A percentile compares a stretch with the other conserved stretches of the same genome.
Evolutionary conservation across 164 flowering plant genomes (phyloP).

Genomic region (Macadamia tetraphylla): DNA sequence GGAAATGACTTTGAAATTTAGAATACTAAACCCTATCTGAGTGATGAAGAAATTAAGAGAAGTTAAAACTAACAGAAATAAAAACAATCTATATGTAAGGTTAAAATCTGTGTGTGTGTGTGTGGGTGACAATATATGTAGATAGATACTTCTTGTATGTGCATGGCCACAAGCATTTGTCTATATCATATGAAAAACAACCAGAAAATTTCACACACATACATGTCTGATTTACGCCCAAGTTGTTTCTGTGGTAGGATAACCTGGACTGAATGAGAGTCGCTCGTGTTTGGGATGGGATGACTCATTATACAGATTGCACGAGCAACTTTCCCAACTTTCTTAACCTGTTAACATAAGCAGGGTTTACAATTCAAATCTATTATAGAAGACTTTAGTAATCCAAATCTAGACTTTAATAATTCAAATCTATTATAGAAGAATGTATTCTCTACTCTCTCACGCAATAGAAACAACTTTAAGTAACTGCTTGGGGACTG

Average conservation of each 20-base stretch:
- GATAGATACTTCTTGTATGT: neutral
- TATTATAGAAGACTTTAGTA: neutral
- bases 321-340: slow-evolving; percentile 89
- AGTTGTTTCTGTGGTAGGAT: slow-evolving; percentile 97
- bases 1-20: too few relatives aligned
- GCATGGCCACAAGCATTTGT: neutral
- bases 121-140: too few relatives aligned
- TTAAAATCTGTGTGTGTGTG: too few relatives aligned
- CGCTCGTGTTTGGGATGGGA: slow-evolving; percentile 81
- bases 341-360: slow-evolving; percentile 48
- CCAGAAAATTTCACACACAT: slow-evolving; percentile 17
- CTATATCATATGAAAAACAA: neutral
- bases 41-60: too few relatives aligned
- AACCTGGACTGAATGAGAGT: slow-evolving; percentile 87
- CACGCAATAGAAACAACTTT: neutral
- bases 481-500: neutral
- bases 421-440: slow-evolving; percentile 1
- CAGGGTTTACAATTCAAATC: neutral
- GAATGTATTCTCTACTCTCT: neutral
- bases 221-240: slow-evolving; percentile 95
- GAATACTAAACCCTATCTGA: too few relatives aligned
- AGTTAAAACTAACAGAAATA: too few relatives aligned
- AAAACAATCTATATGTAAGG: too few relatives aligned
- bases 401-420: too few relatives aligned
- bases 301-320: slow-evolving; percentile 97